Evolutionary conservation across 2,329 filamentous ascomycete genomes (phyloP).

Genomic region (Hypoxylon sp.): DNA sequence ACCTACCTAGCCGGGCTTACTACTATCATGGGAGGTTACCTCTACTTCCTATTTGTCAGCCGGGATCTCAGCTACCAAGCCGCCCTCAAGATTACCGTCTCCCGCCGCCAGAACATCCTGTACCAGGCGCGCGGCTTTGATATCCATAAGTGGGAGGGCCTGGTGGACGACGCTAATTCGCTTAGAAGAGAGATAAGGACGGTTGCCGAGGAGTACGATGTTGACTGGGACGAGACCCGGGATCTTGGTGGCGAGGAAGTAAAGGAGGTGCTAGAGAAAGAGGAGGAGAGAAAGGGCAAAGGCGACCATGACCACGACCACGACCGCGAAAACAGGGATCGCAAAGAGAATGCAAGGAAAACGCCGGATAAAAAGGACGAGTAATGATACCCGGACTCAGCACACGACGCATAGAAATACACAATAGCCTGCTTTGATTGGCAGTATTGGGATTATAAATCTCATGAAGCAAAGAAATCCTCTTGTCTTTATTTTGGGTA

Average conservation of each 20-base stretch:
- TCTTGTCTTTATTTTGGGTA: too few relatives aligned
- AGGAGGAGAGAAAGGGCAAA: constrained; percentile 57
- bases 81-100: constrained; percentile 88
- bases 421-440: constrained; percentile 1
- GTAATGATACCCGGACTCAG: constrained; percentile 31
- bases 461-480: background rate
- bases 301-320: constrained; percentile 57
- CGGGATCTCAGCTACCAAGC: constrained; percentile 87
- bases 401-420: constrained; percentile 28
- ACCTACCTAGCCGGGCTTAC: constrained; percentile 90
- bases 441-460: constrained; percentile 1
- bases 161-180: constrained; percentile 83
- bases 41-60: constrained; percentile 95
- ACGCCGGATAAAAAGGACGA: constrained; percentile 41
- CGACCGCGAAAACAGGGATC: constrained; percentile 54
- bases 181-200: constrained; percentile 82
- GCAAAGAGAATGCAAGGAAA: constrained; percentile 49
- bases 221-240: constrained; percentile 84
- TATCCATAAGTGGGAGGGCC: constrained; percentile 77
- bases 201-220: constrained; percentile 87
- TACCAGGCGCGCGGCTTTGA: constrained; percentile 84
- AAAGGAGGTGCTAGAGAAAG: constrained; percentile 66
- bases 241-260: constrained; percentile 79
- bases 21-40: constrained; percentile 87
- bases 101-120: constrained; percentile 77